Base-by-base conservation (phyloP, 805 yeast species). In the Ogataea methanolica region DNA sequence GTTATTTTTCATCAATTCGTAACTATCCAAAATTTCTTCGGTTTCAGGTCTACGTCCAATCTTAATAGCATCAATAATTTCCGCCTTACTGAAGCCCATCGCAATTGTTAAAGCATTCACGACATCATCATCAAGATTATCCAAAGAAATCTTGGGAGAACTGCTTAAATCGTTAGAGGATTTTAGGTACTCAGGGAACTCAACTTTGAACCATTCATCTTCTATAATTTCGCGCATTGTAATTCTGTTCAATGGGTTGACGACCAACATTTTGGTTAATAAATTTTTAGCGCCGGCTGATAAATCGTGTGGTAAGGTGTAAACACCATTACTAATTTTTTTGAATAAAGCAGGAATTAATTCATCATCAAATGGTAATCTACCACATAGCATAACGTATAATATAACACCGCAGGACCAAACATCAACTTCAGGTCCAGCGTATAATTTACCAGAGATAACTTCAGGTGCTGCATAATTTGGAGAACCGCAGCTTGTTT, bases 391-490 rank as follows among this genome's bases (percentile, higher is more conserved):
- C 97, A 91, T 91, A 45, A 91, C 98, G 58, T 91, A 92, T 46
- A 91, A 72, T 42, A 92, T 90, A 36, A 92, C 97, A 59, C 98
- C 98, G 62, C 96, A 87, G 0, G 96, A 86, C 98, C 98, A 91
- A 46, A 91, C 97, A 66, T 91, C 98, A 42, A 92, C 97, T 68
- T 92, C 97, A 3, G 98, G 97, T 9, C 98, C 98, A 2, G 97
- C 98, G 59, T 91, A 92, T 45, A 92, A 74, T 64, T 92, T 89
- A 34, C 97, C 97, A 51, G 91, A 82, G 48, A 91, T 91, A 29
- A 91, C 97, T 68, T 91, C 98, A 1, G 98, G 98, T 0, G 98
- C 97, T 6, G 98, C 97, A 66, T 91, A 91, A 63, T 92, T 92
- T 47, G 98, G 98, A 7, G 96, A 85, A 5, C 98, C 98, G 71